Evolutionary conservation across 768 basidiomycete species (phyloP).

Genomic region (Termitomyces sp.): DNA sequence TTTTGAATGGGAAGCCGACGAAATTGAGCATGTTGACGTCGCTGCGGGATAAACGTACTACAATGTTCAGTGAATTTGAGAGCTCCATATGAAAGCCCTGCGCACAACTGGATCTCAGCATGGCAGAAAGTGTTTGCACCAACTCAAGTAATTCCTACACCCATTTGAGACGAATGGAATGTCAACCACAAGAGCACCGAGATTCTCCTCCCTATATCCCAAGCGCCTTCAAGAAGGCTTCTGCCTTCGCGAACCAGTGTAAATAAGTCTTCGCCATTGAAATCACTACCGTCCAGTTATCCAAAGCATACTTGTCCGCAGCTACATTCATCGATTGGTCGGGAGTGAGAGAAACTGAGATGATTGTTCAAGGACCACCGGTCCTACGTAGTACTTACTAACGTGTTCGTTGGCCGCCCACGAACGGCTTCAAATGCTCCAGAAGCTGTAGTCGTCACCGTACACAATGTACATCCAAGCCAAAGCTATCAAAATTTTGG

Average conservation of each 20-base stretch:
- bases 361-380: too few species aligned
- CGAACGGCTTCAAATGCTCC: too few species aligned
- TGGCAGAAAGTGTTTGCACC: too few species aligned
- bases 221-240: not conserved
- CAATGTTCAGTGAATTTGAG: not conserved
- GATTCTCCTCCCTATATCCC: not conserved
- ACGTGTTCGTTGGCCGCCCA: too few species aligned
- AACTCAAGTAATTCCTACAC: not conserved
- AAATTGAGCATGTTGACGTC: not conserved
- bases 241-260: not conserved
- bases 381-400: too few species aligned
- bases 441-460: too few species aligned
- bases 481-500: too few species aligned
- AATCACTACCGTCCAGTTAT: not conserved
- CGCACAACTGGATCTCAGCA: not conserved
- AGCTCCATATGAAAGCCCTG: conserved; percentile 1
- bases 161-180: not conserved
- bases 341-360: too few species aligned
- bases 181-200: not conserved
- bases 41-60: not conserved
- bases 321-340: too few species aligned
- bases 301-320: not conserved
- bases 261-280: not conserved
- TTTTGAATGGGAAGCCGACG: not conserved
- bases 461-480: too few species aligned